Evolutionary conservation across 1,139 yeast species (phyloP).

Genomic region (Eremothecium gossypii): DNA sequence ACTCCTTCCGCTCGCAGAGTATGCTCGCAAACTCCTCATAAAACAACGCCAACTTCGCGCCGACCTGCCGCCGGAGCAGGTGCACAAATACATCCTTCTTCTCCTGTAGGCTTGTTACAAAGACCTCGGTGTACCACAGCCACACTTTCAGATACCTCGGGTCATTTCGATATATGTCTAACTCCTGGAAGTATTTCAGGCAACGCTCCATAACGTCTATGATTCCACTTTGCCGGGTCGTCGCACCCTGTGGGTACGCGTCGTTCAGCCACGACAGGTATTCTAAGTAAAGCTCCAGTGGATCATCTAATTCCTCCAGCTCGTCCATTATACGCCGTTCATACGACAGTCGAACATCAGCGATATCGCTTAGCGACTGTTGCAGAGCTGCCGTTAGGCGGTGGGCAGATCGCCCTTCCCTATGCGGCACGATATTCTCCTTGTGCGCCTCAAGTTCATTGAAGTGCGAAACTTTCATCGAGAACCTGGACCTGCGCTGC

Average conservation of each 20-base stretch:
- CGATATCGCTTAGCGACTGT: constrained; percentile 23
- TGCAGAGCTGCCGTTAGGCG: constrained; percentile 44
- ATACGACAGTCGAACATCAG: constrained; percentile 34
- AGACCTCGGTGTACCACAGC: constrained; percentile 36
- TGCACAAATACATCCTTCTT: constrained; percentile 56
- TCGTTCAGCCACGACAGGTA: constrained; percentile 67
- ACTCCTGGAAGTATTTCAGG: constrained; percentile 60
- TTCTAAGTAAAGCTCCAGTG: constrained; percentile 60
- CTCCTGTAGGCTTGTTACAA: constrained; percentile 11
- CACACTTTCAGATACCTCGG: constrained; percentile 72
- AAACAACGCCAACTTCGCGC: constrained; percentile 53
- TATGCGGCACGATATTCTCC: constrained; percentile 68
- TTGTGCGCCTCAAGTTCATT: constrained; percentile 58
- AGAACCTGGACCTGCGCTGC: constrained; percentile 28
- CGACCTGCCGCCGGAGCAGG: constrained; percentile 67
- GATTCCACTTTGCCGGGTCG: constrained; percentile 57
- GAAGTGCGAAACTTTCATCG: constrained; percentile 39
- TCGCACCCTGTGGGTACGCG: constrained; percentile 65
- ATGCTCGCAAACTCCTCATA: constrained; percentile 71
- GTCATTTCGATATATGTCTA: constrained; percentile 64
- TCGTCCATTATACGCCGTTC: constrained; percentile 35
- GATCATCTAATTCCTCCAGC: constrained; percentile 66
- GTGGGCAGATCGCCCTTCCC: constrained; percentile 62
- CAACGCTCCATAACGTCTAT: constrained; percentile 61
- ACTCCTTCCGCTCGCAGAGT: constrained; percentile 45